Evolutionary conservation across 345 rosid species (phyloP), one percentile per base, ranked within the genome.

Genomic region (Sisymbrium altissimum): DNA sequence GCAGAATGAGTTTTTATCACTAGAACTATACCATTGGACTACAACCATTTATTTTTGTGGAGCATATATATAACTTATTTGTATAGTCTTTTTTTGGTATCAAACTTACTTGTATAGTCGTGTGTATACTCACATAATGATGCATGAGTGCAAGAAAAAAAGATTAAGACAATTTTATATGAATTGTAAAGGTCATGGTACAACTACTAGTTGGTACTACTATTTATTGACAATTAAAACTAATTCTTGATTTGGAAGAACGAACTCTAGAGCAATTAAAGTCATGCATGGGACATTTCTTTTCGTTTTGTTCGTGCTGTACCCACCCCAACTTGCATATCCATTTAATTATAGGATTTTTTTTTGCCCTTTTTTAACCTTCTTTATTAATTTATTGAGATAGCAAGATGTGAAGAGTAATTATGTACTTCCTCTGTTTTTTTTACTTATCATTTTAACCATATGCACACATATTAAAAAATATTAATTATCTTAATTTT

Each of bases 231-330:
- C 5, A 41, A 64, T n/a, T 63, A 41, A 64, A 64, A 64, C 46
- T 44, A 55, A 73, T 73, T 65, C 77, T 73, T 65, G 77, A 73
- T 73, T 65, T 64, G 71, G 77, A 73, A 55, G 71, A 56, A 73
- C 77, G 56, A 65, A 55, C 71, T 55, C 65, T 39, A 56, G 56
- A 64, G 65, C 58, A 56, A 45, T 33, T 73, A 73, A 73, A 73
- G 77, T 35, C 71, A 55, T 73, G 77, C 66, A 56, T 73, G 58
- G 59, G 77, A 73, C 77, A 55, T 53, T 73, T 73, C 71, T 45
- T 66, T 73, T 73, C 32, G 55, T 46, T 49, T 72, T 62, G 61
- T 50, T 58, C 73, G 68, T 74, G 60, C 57, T 66, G 78, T 66
- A 36, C 78, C 72, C 60, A 57, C 61, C 39, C 29, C 61, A 66